phyloP scores from a whole-genome alignment of 202 grass and related monocot species.

The Bolboschoenoplectus hybrid region DNA sequence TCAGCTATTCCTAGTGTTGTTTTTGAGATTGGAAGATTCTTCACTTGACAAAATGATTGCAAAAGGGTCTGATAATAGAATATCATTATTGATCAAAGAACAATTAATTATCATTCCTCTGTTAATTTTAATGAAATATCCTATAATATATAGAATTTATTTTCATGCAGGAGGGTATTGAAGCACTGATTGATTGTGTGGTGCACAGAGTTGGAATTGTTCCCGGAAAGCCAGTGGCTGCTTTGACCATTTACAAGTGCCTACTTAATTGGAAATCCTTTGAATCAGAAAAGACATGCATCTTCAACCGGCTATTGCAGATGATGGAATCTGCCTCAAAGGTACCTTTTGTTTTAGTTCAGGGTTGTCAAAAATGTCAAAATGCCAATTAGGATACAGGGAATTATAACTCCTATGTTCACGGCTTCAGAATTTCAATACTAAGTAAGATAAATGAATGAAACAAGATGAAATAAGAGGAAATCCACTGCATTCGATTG shows the following conservation, averaged over 20 bases:
- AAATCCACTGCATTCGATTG: neutral
- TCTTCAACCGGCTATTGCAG: constrained; percentile 83
- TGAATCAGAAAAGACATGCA: constrained; percentile 86
- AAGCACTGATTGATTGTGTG: constrained; percentile 80
- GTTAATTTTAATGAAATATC: constrained; percentile 33
- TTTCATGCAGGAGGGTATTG: constrained; percentile 73
- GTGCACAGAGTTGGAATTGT: constrained; percentile 71
- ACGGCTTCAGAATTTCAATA: neutral
- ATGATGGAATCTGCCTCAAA: constrained; percentile 84
- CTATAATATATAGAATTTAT: constrained; percentile 27
- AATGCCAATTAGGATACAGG: neutral
- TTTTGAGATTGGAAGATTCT: constrained; percentile 44
- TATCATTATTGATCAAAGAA: constrained; percentile 20
- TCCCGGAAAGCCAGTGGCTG: constrained; percentile 79
- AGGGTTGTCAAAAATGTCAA: neutral
- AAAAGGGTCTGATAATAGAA: constrained; percentile 30
- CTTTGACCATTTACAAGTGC: constrained; percentile 86
- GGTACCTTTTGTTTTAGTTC: constrained; percentile 44
- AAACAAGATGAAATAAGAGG: neutral
- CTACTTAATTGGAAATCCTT: constrained; percentile 96
- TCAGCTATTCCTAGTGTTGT: constrained; percentile 56
- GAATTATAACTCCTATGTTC: neutral
- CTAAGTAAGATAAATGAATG: neutral
- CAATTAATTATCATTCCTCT: constrained; percentile 15
- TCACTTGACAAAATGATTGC: constrained; percentile 26